phyloP scores from a whole-genome alignment of 495 filamentous ascomycete species.

The Aspergillus hancockii region DNA sequence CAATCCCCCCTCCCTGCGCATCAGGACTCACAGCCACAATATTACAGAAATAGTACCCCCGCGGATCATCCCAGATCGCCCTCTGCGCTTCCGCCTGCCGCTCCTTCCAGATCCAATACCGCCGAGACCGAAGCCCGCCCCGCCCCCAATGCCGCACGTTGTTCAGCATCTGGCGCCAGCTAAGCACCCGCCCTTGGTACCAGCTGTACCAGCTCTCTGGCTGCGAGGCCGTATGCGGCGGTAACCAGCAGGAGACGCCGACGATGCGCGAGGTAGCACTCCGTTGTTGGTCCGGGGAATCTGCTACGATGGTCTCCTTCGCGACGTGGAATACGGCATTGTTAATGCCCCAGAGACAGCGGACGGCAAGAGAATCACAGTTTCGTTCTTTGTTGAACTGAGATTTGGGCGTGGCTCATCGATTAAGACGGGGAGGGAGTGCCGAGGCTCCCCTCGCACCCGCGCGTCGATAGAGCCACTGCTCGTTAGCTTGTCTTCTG shows the following conservation, averaged over 20 bases:
- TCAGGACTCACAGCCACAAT: slow-evolving; percentile 64
- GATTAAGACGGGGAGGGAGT: not conserved
- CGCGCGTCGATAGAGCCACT: not conserved
- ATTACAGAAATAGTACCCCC: slow-evolving; percentile 71
- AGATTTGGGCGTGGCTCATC: slow-evolving; percentile 5
- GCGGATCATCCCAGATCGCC: slow-evolving; percentile 39
- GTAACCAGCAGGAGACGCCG: slow-evolving; percentile 66
- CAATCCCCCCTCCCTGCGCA: slow-evolving; percentile 60
- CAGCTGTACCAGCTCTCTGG: slow-evolving; percentile 58
- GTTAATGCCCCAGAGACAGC: slow-evolving; percentile 62
- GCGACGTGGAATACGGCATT: slow-evolving; percentile 66
- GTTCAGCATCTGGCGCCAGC: slow-evolving; percentile 57
- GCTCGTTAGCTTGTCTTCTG: not conserved
- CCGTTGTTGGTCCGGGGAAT: slow-evolving; percentile 1
- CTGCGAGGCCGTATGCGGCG: slow-evolving; percentile 43
- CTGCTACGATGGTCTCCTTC: slow-evolving; percentile 34
- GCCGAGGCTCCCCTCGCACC: not conserved
- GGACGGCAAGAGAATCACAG: slow-evolving; percentile 52
- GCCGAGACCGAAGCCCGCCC: slow-evolving; percentile 61
- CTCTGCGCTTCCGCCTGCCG: slow-evolving; percentile 45
- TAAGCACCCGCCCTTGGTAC: slow-evolving; percentile 59
- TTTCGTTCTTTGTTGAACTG: slow-evolving; percentile 48
- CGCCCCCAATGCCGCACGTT: slow-evolving; percentile 61
- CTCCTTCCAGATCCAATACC: slow-evolving; percentile 62
- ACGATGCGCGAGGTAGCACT: slow-evolving; percentile 40